These are phyloP conservation scores for Lichtheimia corymbifera DNA, from an alignment of 371 early-diverging fungal species.

Conservation along the genomic window DNA sequence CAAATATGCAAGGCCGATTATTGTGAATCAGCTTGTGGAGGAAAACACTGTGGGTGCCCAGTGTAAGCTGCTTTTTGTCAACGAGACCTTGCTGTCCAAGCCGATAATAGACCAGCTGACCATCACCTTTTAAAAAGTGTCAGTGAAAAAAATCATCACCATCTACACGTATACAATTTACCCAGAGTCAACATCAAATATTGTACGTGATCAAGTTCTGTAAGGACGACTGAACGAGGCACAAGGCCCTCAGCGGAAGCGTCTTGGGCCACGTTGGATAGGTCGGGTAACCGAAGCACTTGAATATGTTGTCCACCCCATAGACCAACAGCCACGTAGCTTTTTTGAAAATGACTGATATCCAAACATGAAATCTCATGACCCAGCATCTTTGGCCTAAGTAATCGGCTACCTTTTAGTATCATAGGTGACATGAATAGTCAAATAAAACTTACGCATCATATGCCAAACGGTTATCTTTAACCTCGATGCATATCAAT, in stretches of 20 bases:
- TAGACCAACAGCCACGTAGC: slow-evolving; percentile 61
- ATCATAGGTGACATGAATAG: slow-evolving; percentile 38
- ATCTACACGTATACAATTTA: too few relatives aligned
- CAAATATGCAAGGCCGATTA: slow-evolving; percentile 69
- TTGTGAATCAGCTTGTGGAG: slow-evolving; percentile 56
- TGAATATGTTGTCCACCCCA: slow-evolving; percentile 66
- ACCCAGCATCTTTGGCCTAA: slow-evolving; percentile 45
- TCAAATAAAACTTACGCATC: slow-evolving; percentile 41
- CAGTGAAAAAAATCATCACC: too few relatives aligned
- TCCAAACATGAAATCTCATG: slow-evolving; percentile 70
- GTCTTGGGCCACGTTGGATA: slow-evolving; percentile 42
- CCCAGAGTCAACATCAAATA: slow-evolving; percentile 80
- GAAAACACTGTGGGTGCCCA: slow-evolving; percentile 71
- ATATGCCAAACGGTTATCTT: slow-evolving; percentile 34
- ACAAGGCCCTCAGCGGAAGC: slow-evolving; percentile 48
- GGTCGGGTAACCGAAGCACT: slow-evolving; percentile 54
- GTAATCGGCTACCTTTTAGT: slow-evolving; percentile 33
- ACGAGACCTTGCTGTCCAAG: slow-evolving; percentile 39
- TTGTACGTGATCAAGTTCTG: slow-evolving; percentile 55
- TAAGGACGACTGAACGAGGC: slow-evolving; percentile 72
- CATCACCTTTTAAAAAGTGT: slow-evolving; percentile 60
- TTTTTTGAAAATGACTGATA: slow-evolving; percentile 42
- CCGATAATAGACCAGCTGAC: slow-evolving; percentile 64
- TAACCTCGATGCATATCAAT: slow-evolving; percentile 61
- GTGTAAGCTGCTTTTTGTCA: slow-evolving; percentile 55